Conservation (phyloP, 2,329 filamentous ascomycete species). For the Lizonia empirigonia region DNA sequence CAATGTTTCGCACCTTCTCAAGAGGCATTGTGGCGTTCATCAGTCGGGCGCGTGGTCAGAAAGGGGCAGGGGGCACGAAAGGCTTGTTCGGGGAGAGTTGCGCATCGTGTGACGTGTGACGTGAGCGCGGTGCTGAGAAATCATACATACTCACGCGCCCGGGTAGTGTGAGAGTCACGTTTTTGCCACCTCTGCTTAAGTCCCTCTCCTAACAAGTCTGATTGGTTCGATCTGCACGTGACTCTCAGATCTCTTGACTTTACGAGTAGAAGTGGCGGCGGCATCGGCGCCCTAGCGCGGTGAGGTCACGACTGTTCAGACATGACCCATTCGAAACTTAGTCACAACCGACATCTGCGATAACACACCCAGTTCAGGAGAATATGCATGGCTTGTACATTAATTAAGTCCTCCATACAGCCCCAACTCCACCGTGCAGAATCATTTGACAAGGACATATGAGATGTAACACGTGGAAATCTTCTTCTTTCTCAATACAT, state of each 20-base stretch:
- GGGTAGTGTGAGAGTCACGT: too few species aligned
- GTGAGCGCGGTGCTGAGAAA: constrained; percentile 40
- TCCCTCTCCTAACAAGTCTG: too few species aligned
- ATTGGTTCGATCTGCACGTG: too few species aligned
- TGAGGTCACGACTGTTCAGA: neutral
- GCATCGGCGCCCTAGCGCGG: too few species aligned
- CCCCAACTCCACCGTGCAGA: constrained; percentile 19
- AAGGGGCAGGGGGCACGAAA: neutral
- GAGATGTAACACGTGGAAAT: constrained; percentile 2
- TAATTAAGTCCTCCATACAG: constrained; percentile 22
- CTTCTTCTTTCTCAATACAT: neutral
- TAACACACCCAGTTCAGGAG: constrained; percentile 1
- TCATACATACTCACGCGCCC: too few species aligned
- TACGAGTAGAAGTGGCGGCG: too few species aligned
- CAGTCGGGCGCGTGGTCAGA: constrained; percentile 27
- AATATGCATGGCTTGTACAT: constrained; percentile 19
- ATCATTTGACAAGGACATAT: constrained; percentile 6
- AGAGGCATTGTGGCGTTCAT: constrained; percentile 65
- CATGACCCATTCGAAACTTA: too few species aligned
- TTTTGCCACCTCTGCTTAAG: too few species aligned
- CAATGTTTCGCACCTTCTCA: constrained; percentile 74
- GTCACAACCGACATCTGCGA: too few species aligned
- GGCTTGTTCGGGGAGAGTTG: neutral
- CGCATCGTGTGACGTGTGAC: constrained; percentile 21
- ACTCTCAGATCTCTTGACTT: too few species aligned